Base-by-base conservation (phyloP, 2,329 filamentous ascomycete species). In the Ascochyta rabiei region DNA sequence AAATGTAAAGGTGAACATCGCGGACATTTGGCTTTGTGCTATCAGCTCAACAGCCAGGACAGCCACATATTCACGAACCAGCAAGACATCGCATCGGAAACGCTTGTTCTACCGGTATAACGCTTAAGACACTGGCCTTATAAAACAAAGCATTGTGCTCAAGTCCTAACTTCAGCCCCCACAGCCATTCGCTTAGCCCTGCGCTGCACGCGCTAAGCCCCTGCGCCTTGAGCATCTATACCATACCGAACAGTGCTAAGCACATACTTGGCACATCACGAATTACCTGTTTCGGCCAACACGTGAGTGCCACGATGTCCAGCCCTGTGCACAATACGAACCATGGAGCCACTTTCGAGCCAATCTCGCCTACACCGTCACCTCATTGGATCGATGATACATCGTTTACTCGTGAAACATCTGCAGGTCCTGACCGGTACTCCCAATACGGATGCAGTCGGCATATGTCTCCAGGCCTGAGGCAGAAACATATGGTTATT, bases 231-330 rank as follows among this genome's bases (percentile, higher is more conserved):
- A 18, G 38, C 44, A 49, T 43, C 26, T 21, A 41, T 41, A 56
- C 59, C 38, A 53, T 43, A 53, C 59, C 46, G 26, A 48, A 62
- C 60, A 16, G 54, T 54, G 59, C 50, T 53, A 59, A 60, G 57
- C 48, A 37, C 23, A 19, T 10, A 12, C 56, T 60, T 63, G 57
- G 57, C 53, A 57, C 52, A 62, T 58, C 56, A 41, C 49, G 23
- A 46, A 64, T 63, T 64, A 43, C 56, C 49, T 45, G 16, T 61
- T 60, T 38, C 10, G 50, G 49, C 42, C 23, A 53, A 56, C 56
- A 56, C 53, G 31, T 50, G 53, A 40, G 52, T 61, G 61, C 60
- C 62, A 67, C 63, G 52, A 62, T 49, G 53, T 33, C 47, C 49
- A 61, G 51, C 51, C 50, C 35, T 56, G 42, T 38, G 33, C 23